Base-by-base conservation (phyloP, 768 basidiomycete species). In the Panus rudis region DNA sequence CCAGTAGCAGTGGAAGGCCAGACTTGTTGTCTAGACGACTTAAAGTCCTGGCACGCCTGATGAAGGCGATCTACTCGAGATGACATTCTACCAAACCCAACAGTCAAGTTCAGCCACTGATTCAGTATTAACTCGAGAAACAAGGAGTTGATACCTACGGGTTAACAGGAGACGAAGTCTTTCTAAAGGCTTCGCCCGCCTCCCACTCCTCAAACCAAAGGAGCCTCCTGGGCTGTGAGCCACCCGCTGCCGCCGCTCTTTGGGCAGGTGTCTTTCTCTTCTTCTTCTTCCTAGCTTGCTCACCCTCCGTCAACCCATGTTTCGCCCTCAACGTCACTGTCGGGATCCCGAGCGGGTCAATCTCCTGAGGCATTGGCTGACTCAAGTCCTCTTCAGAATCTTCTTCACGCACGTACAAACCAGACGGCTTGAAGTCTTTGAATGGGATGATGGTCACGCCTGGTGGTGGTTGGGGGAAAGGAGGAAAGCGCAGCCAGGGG, bases 151-250 rank as follows among this genome's bases (percentile, higher is more conserved):
- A 16, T 13, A 65, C 79, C 52, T 49, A 84, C 83, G 64, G 58
- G 54, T 84, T 68, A 44, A 73, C 62, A n/a, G n/a, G n/a, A n/a
- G n/a, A n/a, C 22, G 55, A 62, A 4, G 56, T 62, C 28, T 65
- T 59, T 45, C 76, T 65, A 24, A 69, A 60, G 37, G 67, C 60
- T 56, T 87, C 84, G 3, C 63, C 66, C 31, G 81, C 75, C 39
- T 73, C 73, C 86, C 86, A 89, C n/a, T 75, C 64, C 46, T 84
- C 76, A 65, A 72, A 84, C 84, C 84, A 89, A 31, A 66, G 64
- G 14, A 54, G 41, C 40, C 57, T 61, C 24, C 59, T 60, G 35
- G 47, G 45, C 2, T 56, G 53, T 14, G 49, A 56, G 35, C 47
- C 37, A 20, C 38, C 43, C 11, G 26, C 53, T 16, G 52, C 52